phyloP scores from a whole-genome alignment of 768 basidiomycete species.

The Podaxis sp. region DNA sequence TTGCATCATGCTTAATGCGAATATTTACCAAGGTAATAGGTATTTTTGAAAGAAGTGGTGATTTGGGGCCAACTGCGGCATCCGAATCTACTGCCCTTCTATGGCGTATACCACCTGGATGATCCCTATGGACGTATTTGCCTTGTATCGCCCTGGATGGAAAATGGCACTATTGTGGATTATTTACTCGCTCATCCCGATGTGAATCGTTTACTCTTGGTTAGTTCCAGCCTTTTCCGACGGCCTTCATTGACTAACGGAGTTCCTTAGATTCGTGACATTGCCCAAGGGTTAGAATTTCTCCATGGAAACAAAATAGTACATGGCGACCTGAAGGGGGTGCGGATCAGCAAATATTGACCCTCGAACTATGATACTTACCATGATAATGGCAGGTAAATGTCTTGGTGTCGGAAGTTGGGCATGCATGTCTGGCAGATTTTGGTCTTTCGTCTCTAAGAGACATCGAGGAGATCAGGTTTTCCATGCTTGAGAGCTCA shows the following conservation, averaged over 20 bases:
- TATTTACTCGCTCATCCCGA: background rate
- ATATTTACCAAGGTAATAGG: background rate
- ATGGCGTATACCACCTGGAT: conserved; percentile 14
- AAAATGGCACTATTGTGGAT: conserved; percentile 10
- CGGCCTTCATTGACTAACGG: background rate
- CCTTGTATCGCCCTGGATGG: conserved; percentile 17
- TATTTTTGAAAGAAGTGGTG: conserved; percentile 4
- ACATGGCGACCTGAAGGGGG: conserved; percentile 15
- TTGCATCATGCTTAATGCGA: background rate
- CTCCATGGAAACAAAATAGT: conserved; percentile 6
- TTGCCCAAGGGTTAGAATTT: background rate
- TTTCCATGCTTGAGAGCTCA: conserved; percentile 10
- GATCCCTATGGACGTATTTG: conserved; percentile 8
- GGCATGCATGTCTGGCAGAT: conserved; percentile 8
- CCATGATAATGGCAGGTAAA: background rate
- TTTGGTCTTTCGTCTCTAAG: conserved; percentile 11
- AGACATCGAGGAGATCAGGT: conserved; percentile 13
- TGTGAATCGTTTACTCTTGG: conserved; percentile 2
- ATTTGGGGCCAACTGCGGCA: conserved; percentile 14
- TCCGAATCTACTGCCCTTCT: conserved; percentile 14
- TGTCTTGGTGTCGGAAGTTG: background rate
- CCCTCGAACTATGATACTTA: background rate
- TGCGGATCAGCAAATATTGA: background rate
- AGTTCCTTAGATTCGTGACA: background rate
- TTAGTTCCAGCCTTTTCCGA: background rate